phyloP scores from a whole-genome alignment of 768 basidiomycete genomes.

The Dentipellis sp. region DNA sequence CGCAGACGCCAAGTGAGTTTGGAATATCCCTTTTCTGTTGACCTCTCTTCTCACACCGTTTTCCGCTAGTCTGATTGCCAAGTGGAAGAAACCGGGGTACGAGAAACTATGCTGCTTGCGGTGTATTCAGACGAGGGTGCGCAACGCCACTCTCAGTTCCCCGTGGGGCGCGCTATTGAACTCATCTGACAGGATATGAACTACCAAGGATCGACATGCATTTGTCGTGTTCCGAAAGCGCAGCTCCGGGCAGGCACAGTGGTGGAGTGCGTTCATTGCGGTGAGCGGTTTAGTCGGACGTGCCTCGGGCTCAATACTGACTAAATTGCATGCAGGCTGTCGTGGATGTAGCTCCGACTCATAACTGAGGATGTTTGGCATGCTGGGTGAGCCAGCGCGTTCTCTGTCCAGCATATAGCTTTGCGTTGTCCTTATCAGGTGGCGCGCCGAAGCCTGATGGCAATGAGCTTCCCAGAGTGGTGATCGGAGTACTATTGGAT shows the following conservation, averaged over 20 bases:
- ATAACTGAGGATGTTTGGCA: slow-evolving; percentile 21
- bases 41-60: neutral
- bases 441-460: neutral
- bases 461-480: neutral
- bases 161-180: neutral
- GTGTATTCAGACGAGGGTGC: slow-evolving; percentile 89
- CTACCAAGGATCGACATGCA: slow-evolving; percentile 96
- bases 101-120: slow-evolving; percentile 96
- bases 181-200: slow-evolving; percentile 81
- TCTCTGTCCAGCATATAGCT: slow-evolving; percentile 17
- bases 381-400: slow-evolving; percentile 3
- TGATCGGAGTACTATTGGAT: neutral
- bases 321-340: slow-evolving; percentile 50
- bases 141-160: slow-evolving; percentile 8
- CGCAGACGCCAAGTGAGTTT: slow-evolving; percentile 85
- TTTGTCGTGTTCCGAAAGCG: slow-evolving; percentile 94
- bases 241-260: slow-evolving; percentile 84
- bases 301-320: slow-evolving; percentile 4
- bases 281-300: slow-evolving; percentile 37
- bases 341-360: slow-evolving; percentile 90
- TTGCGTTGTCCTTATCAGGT: neutral
- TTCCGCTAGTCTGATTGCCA: slow-evolving; percentile 77
- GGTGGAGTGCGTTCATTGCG: slow-evolving; percentile 96
- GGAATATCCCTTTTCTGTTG: neutral
- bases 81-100: slow-evolving; percentile 99